These are phyloP conservation scores for Arabidopsis hybrid DNA, from an alignment of 441 rosid species.

Conservation along the genomic window DNA sequence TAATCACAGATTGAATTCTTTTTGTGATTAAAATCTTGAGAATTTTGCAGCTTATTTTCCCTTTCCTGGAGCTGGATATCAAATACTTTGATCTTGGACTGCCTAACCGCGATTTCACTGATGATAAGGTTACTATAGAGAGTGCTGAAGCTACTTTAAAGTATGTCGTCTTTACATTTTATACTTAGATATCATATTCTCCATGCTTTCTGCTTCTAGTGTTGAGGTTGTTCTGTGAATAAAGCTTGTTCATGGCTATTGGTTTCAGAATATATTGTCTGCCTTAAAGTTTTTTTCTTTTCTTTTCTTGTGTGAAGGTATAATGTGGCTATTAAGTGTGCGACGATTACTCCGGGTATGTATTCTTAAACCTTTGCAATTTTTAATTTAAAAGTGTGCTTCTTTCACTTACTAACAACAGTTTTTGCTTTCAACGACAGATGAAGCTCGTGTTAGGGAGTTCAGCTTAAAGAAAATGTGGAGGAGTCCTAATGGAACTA, in stretches of 20 bases:
- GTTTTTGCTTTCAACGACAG: slow-evolving; percentile 47
- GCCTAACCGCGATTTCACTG: slow-evolving; percentile 76
- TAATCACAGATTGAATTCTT: neutral
- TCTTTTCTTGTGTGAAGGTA: slow-evolving; percentile 54
- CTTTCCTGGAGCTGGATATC: slow-evolving; percentile 84
- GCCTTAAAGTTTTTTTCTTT: slow-evolving; percentile 6
- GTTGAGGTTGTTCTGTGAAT: slow-evolving; percentile 13
- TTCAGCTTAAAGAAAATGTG: slow-evolving; percentile 86
- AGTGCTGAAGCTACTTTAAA: slow-evolving; percentile 86
- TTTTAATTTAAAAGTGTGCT: slow-evolving; percentile 4
- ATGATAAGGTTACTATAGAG: slow-evolving; percentile 75
- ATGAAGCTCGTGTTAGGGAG: slow-evolving; percentile 87
- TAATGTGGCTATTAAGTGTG: slow-evolving; percentile 97
- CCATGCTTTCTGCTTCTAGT: neutral
- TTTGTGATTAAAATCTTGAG: neutral
- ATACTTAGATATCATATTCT: neutral
- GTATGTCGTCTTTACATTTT: slow-evolving; percentile 47
- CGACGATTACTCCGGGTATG: slow-evolving; percentile 91
- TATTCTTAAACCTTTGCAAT: neutral
- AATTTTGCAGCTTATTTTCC: slow-evolving; percentile 69
- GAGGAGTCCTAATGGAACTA: slow-evolving; percentile 97
- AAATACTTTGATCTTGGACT: slow-evolving; percentile 89
- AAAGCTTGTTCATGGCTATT: slow-evolving; percentile 11
- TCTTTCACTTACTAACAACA: slow-evolving; percentile 17
- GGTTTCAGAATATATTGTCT: neutral